phyloP scores from a whole-genome alignment of 192 early-diverging fungal species.

The Powellomyces hirtus region DNA sequence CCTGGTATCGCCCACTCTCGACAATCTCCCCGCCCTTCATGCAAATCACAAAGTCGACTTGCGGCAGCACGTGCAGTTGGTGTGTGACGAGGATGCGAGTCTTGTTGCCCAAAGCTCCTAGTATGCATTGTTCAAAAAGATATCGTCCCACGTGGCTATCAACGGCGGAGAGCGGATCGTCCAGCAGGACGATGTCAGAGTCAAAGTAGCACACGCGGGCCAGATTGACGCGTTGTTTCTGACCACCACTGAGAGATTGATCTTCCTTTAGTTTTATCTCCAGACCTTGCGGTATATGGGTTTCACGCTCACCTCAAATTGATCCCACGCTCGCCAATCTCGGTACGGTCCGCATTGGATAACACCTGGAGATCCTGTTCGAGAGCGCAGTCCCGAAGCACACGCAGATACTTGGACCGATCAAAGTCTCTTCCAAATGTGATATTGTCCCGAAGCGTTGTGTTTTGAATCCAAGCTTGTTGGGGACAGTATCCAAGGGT shows the following conservation, averaged over 20 bases:
- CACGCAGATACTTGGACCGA: constrained; percentile 56
- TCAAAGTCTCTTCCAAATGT: constrained; percentile 67
- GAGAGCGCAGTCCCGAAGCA: constrained; percentile 69
- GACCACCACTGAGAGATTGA: too few relatives aligned
- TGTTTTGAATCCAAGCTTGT: constrained; percentile 83
- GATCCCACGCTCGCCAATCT: constrained; percentile 55
- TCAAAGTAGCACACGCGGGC: constrained; percentile 76
- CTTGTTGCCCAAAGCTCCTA: constrained; percentile 63
- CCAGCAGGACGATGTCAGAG: constrained; percentile 75
- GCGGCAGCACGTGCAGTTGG: constrained; percentile 71
- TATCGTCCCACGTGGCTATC: constrained; percentile 58
- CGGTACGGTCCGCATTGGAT: constrained; percentile 62
- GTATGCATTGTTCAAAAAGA: constrained; percentile 74
- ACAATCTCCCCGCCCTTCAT: constrained; percentile 70
- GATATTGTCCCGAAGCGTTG: constrained; percentile 66
- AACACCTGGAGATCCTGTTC: constrained; percentile 66
- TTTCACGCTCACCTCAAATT: constrained; percentile 47
- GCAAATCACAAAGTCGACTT: constrained; percentile 68
- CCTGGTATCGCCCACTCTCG: constrained; percentile 62
- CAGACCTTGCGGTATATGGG: too few relatives aligned
- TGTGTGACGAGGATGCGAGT: constrained; percentile 86
- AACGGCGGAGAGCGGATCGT: constrained; percentile 88
- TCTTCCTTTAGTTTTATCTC: too few relatives aligned
- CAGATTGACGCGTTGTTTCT: constrained; percentile 81
- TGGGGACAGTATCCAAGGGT: constrained; percentile 78